Base-by-base conservation (phyloP, 257 asterid genomes). In the Oldenlandia corymbosa region DNA sequence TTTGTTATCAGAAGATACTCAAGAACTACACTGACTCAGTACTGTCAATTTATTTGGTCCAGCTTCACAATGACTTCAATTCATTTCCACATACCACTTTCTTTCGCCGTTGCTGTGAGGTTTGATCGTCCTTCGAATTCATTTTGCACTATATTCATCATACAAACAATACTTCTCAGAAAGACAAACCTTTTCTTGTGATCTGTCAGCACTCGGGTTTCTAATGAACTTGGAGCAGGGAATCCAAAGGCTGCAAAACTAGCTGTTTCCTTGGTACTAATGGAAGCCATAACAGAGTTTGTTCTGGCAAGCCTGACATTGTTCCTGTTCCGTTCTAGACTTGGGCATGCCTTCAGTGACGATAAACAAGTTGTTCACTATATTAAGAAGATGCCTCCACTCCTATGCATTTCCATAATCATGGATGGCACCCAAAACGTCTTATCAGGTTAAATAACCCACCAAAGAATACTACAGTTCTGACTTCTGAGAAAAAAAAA, bases 21-120 rank as follows among this genome's bases (percentile, higher is more conserved):
- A 27, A 26, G 42, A 42, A 24, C 18, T 10, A n/a, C 32, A 34
- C 39, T 34, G 39, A 30, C 28, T 49, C 39, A 34, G 46, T 26
- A 46, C 24, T 26, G 8, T 20, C 5, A 2, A 14, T 11, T 30
- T 78, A 42, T 56, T n/a, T n/a, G n/a, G 57, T 27, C 67, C 89
- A 88, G 96, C 84, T 76, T 84, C 70, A 82, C 89, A 4, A 70
- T 76, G 27, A 73, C 94, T 1, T 63, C 76, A 49, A 49, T 88
- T 80, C 94, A 85, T 74, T 82, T 60, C 65, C 88, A 78, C 68
- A 59, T 88, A 61, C 88, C 96, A 0, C 82, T 74, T 66, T 83
- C 94, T 63, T 80, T 83, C 23, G 91, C 86, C 6, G 81, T 86
- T 42, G 96, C 94, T 32, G 96, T 88, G 69, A 88, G 96, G 94